phyloP scores from a whole-genome alignment of 352 stramenopile species.

The Phytophthora chlamydospora region DNA sequence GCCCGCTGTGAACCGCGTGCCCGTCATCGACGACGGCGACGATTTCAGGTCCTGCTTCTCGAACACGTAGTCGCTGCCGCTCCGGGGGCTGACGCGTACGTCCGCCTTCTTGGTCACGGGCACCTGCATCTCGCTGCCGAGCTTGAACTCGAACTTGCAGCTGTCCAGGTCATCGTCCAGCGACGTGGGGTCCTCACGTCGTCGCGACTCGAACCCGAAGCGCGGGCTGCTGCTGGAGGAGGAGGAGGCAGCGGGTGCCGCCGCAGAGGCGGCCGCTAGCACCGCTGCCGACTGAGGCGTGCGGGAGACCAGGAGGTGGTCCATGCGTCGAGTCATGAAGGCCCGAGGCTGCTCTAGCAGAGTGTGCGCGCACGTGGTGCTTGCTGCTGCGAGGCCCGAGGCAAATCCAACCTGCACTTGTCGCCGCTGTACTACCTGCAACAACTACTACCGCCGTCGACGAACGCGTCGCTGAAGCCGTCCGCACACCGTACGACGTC shows the following conservation, averaged over 20 bases:
- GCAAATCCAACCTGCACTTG: constrained; percentile 36
- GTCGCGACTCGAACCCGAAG: constrained; percentile 24
- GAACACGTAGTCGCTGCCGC: constrained; percentile 30
- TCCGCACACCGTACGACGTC: constrained; percentile 16
- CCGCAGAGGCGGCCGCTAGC: constrained; percentile 13
- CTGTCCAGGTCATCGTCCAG: constrained; percentile 33
- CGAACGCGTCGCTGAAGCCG: constrained; percentile 13
- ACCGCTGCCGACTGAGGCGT: constrained; percentile 23
- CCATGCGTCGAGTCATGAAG: constrained; percentile 41
- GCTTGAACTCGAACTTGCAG: constrained; percentile 50
- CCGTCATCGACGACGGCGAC: constrained; percentile 14
- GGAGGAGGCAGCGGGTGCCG: constrained; percentile 13
- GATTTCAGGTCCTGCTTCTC: constrained; percentile 32
- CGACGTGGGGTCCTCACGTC: constrained; percentile 31
- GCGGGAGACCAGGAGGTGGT: constrained; percentile 33
- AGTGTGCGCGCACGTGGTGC: constrained; percentile 7
- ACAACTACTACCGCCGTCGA: constrained; percentile 16
- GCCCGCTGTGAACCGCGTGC: constrained; percentile 13
- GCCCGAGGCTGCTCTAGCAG: constrained; percentile 1
- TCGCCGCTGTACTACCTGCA: constrained; percentile 13
- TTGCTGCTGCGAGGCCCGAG: constrained; percentile 5
- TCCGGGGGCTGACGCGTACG: constrained; percentile 29
- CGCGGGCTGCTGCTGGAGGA: constrained; percentile 17
- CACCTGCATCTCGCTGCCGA: constrained; percentile 37
- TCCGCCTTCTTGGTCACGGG: constrained; percentile 35